Conservation (phyloP, 1,284 basidiomycete genomes). For the Austroboletus novae-zelandiae region DNA sequence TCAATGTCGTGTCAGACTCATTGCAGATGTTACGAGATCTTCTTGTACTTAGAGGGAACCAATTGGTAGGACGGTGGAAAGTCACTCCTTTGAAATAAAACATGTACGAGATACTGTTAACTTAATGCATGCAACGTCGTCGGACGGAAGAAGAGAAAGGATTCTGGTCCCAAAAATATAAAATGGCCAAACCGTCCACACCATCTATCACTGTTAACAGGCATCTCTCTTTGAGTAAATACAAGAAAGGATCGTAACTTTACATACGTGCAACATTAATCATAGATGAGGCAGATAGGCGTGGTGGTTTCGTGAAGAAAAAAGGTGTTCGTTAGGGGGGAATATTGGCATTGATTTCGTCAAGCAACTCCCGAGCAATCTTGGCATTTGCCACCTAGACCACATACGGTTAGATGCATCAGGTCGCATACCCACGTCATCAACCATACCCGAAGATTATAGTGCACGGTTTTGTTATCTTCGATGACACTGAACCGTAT, state of each 20-base stretch:
- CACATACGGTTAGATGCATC: background rate
- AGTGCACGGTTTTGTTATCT: slow-evolving; percentile 59
- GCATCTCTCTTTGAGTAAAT: slow-evolving; percentile 25
- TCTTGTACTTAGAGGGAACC: slow-evolving; percentile 80
- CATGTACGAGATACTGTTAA: slow-evolving; percentile 29
- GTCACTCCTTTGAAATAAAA: slow-evolving; percentile 22
- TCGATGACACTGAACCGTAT: slow-evolving; percentile 78
- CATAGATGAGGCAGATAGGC: slow-evolving; percentile 29
- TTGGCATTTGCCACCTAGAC: slow-evolving; percentile 57
- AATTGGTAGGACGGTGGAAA: slow-evolving; percentile 71
- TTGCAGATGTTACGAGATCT: slow-evolving; percentile 88
- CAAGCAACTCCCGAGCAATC: slow-evolving; percentile 56
- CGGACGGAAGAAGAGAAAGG: slow-evolving; percentile 2
- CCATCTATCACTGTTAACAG: slow-evolving; percentile 25
- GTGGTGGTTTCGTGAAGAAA: slow-evolving; percentile 14
- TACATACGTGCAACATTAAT: slow-evolving; percentile 36
- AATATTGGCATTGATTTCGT: slow-evolving; percentile 55
- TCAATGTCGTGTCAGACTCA: slow-evolving; percentile 81
- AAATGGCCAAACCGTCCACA: slow-evolving; percentile 7
- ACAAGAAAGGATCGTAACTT: slow-evolving; percentile 30
- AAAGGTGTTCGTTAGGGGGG: slow-evolving; percentile 34
- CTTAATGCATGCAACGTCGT: slow-evolving; percentile 27
- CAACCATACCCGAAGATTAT: slow-evolving; percentile 71
- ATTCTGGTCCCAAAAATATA: slow-evolving; percentile 2
- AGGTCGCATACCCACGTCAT: background rate